Conservation (phyloP, 176 grass and related monocot species). For the Oryza punctata region DNA sequence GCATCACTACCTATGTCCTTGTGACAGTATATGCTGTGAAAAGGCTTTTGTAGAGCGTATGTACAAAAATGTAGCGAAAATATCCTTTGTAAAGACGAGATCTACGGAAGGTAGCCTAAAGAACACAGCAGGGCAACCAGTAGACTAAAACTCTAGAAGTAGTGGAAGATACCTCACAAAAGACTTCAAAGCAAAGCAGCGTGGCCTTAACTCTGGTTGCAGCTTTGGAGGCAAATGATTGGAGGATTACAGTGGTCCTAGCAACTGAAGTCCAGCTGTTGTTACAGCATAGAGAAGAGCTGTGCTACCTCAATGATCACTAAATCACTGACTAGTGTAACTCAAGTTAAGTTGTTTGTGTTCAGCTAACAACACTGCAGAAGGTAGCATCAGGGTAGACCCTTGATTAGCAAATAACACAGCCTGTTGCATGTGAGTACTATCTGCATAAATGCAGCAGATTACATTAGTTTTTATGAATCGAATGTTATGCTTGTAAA, state of each 20-base stretch:
- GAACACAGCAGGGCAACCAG: constrained; percentile 35
- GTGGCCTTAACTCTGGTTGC: constrained; percentile 17
- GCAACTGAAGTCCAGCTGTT: constrained; percentile 24
- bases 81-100: constrained; percentile 47
- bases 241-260: constrained; percentile 24
- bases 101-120: constrained; percentile 29
- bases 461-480: constrained; percentile 12
- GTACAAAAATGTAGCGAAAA: constrained; percentile 56
- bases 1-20: constrained; percentile 52
- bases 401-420: constrained; percentile 32
- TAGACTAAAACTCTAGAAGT: constrained; percentile 18
- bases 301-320: constrained; percentile 22
- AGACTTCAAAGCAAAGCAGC: constrained; percentile 33
- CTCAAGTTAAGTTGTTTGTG: constrained; percentile 37
- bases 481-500: constrained; percentile 7
- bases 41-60: constrained; percentile 50
- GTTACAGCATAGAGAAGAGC: constrained; percentile 17
- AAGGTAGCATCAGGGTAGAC: constrained; percentile 29
- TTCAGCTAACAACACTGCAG: constrained; percentile 12
- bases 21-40: constrained; percentile 34
- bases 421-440: constrained; percentile 18
- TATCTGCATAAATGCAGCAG: constrained; percentile 18
- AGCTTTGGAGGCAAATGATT: constrained; percentile 38
- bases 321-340: constrained; percentile 37
- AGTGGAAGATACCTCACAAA: constrained; percentile 27